Evolutionary conservation across 2,329 filamentous ascomycete genomes (phyloP), one percentile per base, ranked within the genome.

Genomic region (Hymenoscyphus scutula): DNA sequence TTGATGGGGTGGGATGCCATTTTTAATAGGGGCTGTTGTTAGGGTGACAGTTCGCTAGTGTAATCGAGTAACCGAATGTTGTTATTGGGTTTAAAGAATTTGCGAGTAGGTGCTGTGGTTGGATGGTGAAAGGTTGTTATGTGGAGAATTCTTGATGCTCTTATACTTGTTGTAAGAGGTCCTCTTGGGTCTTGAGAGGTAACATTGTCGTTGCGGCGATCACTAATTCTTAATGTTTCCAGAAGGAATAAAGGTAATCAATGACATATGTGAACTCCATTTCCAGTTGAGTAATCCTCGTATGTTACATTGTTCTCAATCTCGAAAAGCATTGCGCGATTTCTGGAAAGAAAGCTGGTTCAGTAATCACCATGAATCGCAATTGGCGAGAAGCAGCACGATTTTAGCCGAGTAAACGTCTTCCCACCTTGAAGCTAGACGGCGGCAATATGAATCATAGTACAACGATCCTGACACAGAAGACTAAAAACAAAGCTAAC

Each of bases 1-100:
- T 27, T 53, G 51, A 56, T 32, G 30, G 25, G 32, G 7, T 51
- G 58, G 11, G 32, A 10, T 27, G 32, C 32, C 58, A 60, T 60
- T 53, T 5, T 55, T 5, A 30, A 25, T 1, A n/a, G n/a, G n/a
- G n/a, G n/a, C n/a, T n/a, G n/a, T n/a, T n/a, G n/a, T n/a, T n/a
- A n/a, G n/a, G n/a, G n/a, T n/a, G n/a, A n/a, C n/a, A n/a, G n/a
- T n/a, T n/a, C n/a, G n/a, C n/a, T n/a, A n/a, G n/a, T n/a, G n/a
- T n/a, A n/a, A n/a, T n/a, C n/a, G n/a, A n/a, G n/a, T n/a, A n/a
- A n/a, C n/a, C n/a, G n/a, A n/a, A n/a, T n/a, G n/a, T n/a, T n/a
- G n/a, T n/a, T n/a, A 5, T 23, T 23, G 3, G 8, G 19, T 51
- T 10, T 27, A 25, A 15, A 13, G 10, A 5, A 10, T 3, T 51